phyloP scores from a whole-genome alignment of 306 rosid genomes.

The Rosa lucieae region DNA sequence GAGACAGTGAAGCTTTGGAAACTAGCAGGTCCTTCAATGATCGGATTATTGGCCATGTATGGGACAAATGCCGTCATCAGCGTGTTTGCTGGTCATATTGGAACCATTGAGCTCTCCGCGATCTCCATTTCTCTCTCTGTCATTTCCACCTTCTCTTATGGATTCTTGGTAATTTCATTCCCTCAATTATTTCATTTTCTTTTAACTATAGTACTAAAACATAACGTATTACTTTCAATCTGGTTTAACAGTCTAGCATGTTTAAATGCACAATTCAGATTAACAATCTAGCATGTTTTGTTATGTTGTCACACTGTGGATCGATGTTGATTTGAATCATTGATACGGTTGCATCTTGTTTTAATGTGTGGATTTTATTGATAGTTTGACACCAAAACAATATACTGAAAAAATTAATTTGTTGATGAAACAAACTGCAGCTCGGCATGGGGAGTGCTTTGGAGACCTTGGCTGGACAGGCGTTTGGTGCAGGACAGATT shows the following conservation, averaged over 20 bases:
- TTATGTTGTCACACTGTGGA: not conserved
- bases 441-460: conserved; percentile 84
- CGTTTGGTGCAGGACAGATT: conserved; percentile 78
- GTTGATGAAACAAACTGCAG: conserved; percentile 7
- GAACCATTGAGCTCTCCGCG: conserved; percentile 64
- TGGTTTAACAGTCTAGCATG: not conserved
- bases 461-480: conserved; percentile 84
- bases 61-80: conserved; percentile 48
- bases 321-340: not conserved
- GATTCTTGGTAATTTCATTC: conserved; percentile 41
- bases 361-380: no score
- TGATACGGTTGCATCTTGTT: not conserved
- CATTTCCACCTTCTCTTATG: conserved; percentile 61
- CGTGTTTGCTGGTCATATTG: conserved; percentile 73
- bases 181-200: not conserved
- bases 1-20: conserved; percentile 39
- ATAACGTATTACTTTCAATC: not conserved
- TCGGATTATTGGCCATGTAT: conserved; percentile 37
- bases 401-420: not conserved
- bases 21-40: conserved; percentile 24
- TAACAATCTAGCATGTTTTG: not conserved
- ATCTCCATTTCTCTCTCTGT: conserved; percentile 59
- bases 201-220: not conserved
- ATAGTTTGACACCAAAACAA: no score
- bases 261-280: not conserved